Evolutionary conservation across 352 stramenopile genomes (phyloP).

Genomic region (Halophytophthora batemanensis): DNA sequence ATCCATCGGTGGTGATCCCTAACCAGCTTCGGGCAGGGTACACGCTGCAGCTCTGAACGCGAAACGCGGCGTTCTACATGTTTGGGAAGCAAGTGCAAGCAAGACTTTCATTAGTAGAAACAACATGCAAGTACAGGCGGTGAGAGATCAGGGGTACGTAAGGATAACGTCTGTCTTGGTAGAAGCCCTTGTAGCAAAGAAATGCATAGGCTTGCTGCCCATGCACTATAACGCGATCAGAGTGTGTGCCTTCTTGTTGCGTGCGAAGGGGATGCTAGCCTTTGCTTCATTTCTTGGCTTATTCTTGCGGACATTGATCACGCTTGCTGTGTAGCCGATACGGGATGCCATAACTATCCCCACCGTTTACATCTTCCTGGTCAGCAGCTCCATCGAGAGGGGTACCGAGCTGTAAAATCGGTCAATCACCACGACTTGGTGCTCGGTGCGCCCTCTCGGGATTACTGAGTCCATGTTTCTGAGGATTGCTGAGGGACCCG

Average conservation of each 20-base stretch:
- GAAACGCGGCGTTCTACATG: neutral
- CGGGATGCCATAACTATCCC: neutral
- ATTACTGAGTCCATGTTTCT: too few relatives aligned
- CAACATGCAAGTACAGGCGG: too few relatives aligned
- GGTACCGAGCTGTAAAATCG: neutral
- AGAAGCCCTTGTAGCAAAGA: too few relatives aligned
- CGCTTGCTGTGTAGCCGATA: neutral
- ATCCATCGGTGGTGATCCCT: conserved; percentile 22
- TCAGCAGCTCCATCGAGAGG: neutral
- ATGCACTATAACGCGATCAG: too few relatives aligned
- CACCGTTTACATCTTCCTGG: neutral
- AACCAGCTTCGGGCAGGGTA: conserved; percentile 8
- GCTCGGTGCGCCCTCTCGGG: too few relatives aligned
- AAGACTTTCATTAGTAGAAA: neutral
- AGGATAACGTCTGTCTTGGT: too few relatives aligned
- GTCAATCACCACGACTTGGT: neutral
- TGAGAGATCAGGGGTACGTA: too few relatives aligned
- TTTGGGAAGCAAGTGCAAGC: conserved; percentile 1
- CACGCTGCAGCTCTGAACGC: too few relatives aligned
- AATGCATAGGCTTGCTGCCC: too few relatives aligned
- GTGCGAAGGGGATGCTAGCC: too few relatives aligned
- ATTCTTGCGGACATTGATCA: neutral
- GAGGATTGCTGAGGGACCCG: too few relatives aligned
- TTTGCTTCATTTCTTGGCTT: neutral
- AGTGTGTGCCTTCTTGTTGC: too few relatives aligned